Evolutionary conservation across 108 stramenopile genomes (phyloP), one percentile per base, ranked within the genome.

Genomic region (Cyclotella baltica): DNA sequence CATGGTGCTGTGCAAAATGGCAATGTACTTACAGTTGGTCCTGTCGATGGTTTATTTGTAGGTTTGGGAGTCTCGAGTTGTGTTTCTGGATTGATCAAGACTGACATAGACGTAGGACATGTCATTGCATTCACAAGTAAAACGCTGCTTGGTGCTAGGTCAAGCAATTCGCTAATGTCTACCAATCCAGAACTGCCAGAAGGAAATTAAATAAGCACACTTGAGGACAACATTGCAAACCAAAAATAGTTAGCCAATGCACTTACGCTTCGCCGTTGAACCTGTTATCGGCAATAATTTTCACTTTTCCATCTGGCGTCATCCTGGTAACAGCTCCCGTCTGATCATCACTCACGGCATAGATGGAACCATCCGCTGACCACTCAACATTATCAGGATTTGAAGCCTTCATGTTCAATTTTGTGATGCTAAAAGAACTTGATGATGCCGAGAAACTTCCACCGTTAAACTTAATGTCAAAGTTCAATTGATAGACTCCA

Each of bases 371-470:
- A 43, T 80, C 70, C 15, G 63, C 57, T 11, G 78, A 50, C 78
- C 78, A 80, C 36, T 80, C 78, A 4, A 80, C 78, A 51, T 80
- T 80, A 56, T 80, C 78, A n/a, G 78, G 72, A 63, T 52, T 63
- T 8, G 25, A 22, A 16, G 29, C 18, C 10, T 47, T 53, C 8
- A 57, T 22, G 23, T 48, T 47, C n/a, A 61, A 31, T 50, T 62
- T 70, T 15, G 8, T 70, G 9, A 77, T 46, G 6, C 35, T 68
- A 71, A 77, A 77, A 15, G 40, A 40, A 34, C 68, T 70, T 5
- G 48, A n/a, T 5, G 52, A 34, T 23, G 58, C 56, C 2, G 29
- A 27, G 19, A 77, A 61, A 18, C 22, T 50, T 47, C 47, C 64
- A 36, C 38, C 37, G 28, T 29, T 34, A 67, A 73, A 73, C 19